These are phyloP conservation scores for Acephala macrosclerotiorum DNA, from an alignment of 2,329 filamentous ascomycete genomes.

Conservation along the genomic window DNA sequence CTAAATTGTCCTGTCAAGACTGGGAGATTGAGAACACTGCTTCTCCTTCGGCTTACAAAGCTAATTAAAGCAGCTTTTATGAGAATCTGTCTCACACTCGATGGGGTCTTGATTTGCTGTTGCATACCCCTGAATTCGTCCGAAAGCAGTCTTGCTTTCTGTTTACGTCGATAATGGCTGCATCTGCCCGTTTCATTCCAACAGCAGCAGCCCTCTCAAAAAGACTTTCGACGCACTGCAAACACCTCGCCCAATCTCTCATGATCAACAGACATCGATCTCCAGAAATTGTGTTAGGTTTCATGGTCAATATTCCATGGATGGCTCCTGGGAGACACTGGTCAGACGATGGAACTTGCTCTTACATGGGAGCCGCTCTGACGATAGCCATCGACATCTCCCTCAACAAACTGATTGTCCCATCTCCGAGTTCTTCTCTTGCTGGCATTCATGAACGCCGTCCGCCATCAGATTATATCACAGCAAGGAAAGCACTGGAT, in stretches of 20 bases:
- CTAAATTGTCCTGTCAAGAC: too few species aligned
- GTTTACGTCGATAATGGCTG: slow-evolving; percentile 74
- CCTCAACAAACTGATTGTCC: slow-evolving; percentile 72
- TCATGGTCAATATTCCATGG: slow-evolving; percentile 80
- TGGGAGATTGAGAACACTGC: too few species aligned
- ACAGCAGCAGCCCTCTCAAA: slow-evolving; percentile 69
- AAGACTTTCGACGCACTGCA: slow-evolving; percentile 69
- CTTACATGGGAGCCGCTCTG: slow-evolving; percentile 73
- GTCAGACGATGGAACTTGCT: slow-evolving; percentile 76
- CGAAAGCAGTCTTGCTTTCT: slow-evolving; percentile 73
- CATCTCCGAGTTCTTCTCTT: slow-evolving; percentile 56
- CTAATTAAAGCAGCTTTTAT: slow-evolving; percentile 61
- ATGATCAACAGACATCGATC: slow-evolving; percentile 69
- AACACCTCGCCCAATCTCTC: slow-evolving; percentile 66
- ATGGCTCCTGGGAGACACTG: slow-evolving; percentile 73
- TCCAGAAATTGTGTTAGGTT: slow-evolving; percentile 76
- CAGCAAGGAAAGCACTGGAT: slow-evolving; percentile 67
- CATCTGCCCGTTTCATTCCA: slow-evolving; percentile 72
- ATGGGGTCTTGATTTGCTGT: slow-evolving; percentile 74
- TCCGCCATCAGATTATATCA: slow-evolving; percentile 73
- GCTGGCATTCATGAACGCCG: slow-evolving; percentile 55
- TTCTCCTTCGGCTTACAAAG: background rate
- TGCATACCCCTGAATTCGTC: slow-evolving; percentile 72
- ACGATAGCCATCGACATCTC: slow-evolving; percentile 74
- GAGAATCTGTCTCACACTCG: slow-evolving; percentile 74